Evolutionary conservation across 164 flowering plant species (phyloP).

Genomic region (Annona squamosa): DNA sequence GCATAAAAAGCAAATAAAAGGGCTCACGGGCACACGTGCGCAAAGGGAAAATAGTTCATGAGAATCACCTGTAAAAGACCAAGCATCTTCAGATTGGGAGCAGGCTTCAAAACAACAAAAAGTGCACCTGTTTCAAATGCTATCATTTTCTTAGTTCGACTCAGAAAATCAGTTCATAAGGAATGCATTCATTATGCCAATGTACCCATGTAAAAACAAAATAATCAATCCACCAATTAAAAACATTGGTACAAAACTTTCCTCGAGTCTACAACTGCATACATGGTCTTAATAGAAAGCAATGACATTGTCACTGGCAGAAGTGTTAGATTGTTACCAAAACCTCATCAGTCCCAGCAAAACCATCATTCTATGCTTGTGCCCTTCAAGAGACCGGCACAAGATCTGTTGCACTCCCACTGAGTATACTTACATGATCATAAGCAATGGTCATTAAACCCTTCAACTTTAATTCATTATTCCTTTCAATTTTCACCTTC

Average conservation of each 20-base stretch:
- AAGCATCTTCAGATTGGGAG: slow-evolving; percentile 93
- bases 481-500: not conserved
- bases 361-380: not conserved
- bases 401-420: too few species aligned
- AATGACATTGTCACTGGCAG: too few species aligned
- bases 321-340: too few species aligned
- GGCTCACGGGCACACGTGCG: not conserved
- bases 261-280: not conserved
- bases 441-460: not conserved
- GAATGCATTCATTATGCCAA: not conserved
- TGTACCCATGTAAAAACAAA: not conserved
- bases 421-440: not conserved
- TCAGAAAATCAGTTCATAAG: not conserved
- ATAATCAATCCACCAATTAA: not conserved
- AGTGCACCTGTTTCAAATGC: slow-evolving; percentile 67
- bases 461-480: not conserved
- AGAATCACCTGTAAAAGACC: slow-evolving; percentile 80
- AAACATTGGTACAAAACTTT: not conserved
- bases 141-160: not conserved
- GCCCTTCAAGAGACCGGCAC: too few species aligned
- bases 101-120: slow-evolving; percentile 53
- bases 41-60: too few species aligned
- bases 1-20: not conserved
- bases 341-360: too few species aligned
- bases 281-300: not conserved